Evolutionary conservation across 495 filamentous ascomycete species (phyloP).

Genomic region (Xylaria nigripes): DNA sequence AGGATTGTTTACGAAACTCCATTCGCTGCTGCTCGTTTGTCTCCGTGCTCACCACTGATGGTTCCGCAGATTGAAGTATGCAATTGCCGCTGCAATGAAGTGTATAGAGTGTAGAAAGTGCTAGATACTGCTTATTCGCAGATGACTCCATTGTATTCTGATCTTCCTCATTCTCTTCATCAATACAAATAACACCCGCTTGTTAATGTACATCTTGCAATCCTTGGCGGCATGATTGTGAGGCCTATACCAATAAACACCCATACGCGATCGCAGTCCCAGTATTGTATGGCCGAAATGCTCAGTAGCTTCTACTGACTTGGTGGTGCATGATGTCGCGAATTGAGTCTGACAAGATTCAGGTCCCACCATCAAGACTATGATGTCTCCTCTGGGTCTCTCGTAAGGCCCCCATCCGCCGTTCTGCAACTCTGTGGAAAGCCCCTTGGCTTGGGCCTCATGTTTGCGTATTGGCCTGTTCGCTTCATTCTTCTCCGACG

Average conservation of each 20-base stretch:
- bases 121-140: not conserved
- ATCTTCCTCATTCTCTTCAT: not conserved
- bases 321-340: not conserved
- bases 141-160: not conserved
- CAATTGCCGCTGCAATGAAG: no score
- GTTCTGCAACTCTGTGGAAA: conserved; percentile 8
- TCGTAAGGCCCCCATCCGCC: conserved; percentile 15
- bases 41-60: no score
- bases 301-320: not conserved
- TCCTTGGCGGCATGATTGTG: conserved; percentile 7
- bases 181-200: not conserved
- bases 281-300: not conserved
- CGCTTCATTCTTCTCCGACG: not conserved
- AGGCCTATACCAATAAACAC: not conserved
- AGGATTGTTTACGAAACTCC: no score
- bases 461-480: not conserved
- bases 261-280: not conserved
- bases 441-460: conserved; percentile 3
- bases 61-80: no score
- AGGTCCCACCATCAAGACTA: conserved; percentile 4
- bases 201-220: not conserved
- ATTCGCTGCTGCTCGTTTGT: no score
- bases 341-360: not conserved
- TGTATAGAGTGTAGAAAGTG: no score
- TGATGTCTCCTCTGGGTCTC: conserved; percentile 17